Base-by-base conservation (phyloP, 1,284 basidiomycete species). In the Farysia itapuensis region DNA sequence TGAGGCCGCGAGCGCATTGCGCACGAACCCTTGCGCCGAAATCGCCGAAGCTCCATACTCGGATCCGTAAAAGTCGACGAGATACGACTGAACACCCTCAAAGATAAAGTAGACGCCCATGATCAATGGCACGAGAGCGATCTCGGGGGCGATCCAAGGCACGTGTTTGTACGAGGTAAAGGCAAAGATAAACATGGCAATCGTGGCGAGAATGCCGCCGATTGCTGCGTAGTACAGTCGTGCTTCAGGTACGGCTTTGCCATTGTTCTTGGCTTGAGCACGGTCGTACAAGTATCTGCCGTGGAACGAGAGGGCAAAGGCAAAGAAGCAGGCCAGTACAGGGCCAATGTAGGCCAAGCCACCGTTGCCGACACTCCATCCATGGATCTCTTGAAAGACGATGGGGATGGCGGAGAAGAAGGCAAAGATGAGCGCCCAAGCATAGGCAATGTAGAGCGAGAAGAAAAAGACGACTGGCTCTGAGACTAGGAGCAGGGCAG, bases 381-480 rank as follows among this genome's bases (percentile, higher is more conserved):
- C 68, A 63, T 70, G 72, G 43, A 73, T 72, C 25, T 68, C 67
- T 33, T 68, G 57, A 60, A 76, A 77, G 29, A 71, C 67, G 39
- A 78, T 57, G 18, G 76, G 75, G 32, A 77, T 75, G 19, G 67
- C 74, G 2, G 64, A 43, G 46, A 77, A 64, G 61, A 77, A 74
- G 38, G 71, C 64, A 44, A 75, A 75, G 37, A 67, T 60, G 18
- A 57, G 42, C 3, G 64, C 69, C 72, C 72, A 75, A 18, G 67
- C 67, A 43, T 73, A 69, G 29, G 67, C 61, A 21, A 74, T 75
- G 52, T 57, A 67, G 35, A 67, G 74, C 34, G 64, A 66, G 58
- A 76, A 77, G 21, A 60, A 50, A 37, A 76, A 60, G 30, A 77
- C 67, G 34, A 74, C 70, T 5, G 77, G 77, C 49, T 78, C 75